Evolutionary conservation across 2,329 filamentous ascomycete genomes (phyloP).

Genomic region (Nigrospora sphaerica): DNA sequence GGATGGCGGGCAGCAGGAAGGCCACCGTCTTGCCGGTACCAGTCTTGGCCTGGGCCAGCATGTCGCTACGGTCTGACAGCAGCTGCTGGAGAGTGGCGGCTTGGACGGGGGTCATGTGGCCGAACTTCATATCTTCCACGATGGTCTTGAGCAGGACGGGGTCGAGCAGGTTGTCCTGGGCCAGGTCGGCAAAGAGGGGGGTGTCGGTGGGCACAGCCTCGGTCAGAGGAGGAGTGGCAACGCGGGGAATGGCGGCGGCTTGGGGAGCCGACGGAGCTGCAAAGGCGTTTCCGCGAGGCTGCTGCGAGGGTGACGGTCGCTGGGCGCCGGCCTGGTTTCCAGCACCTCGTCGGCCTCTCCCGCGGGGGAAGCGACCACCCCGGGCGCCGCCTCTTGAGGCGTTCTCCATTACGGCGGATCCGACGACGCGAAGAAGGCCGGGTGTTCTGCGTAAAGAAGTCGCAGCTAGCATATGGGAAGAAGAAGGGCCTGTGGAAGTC

Average conservation of each 20-base stretch:
- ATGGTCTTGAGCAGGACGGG: slow-evolving; percentile 60
- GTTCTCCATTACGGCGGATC: too few species aligned
- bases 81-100: slow-evolving; percentile 73
- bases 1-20: slow-evolving; percentile 74
- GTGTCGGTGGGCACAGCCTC: slow-evolving; percentile 1
- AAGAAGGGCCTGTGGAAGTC: too few species aligned
- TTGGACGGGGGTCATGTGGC: slow-evolving; percentile 90
- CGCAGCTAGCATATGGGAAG: too few species aligned
- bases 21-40: slow-evolving; percentile 95
- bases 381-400: too few species aligned
- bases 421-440: too few species aligned
- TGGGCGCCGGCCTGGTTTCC: too few species aligned
- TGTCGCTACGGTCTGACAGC: slow-evolving; percentile 61
- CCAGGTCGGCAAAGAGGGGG: slow-evolving; percentile 36
- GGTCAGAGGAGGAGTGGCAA: neutral
- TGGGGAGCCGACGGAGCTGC: neutral
- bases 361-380: too few species aligned
- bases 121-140: slow-evolving; percentile 64
- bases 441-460: too few species aligned
- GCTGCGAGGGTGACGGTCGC: too few species aligned
- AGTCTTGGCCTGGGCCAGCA: slow-evolving; percentile 91
- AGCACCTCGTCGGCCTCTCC: too few species aligned
- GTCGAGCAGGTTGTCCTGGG: slow-evolving; percentile 44
- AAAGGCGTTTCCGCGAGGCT: too few species aligned
- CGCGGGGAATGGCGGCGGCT: neutral